Conservation (phyloP, 805 yeast species). For the Candida khao-thaluensis region DNA sequence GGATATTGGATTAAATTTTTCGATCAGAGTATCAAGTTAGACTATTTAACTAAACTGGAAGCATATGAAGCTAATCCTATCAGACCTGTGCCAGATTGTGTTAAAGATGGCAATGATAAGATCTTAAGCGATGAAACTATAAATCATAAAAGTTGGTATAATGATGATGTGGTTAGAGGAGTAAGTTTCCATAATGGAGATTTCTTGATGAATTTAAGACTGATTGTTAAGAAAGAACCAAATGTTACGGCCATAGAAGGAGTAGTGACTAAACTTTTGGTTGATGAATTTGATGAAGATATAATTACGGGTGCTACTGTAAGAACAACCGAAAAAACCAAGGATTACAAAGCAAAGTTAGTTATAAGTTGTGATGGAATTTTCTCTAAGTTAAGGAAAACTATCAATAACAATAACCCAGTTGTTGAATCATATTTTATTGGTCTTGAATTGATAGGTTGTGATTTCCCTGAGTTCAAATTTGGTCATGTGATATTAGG, state of each 20-base stretch:
- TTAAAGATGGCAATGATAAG: constrained; percentile 58
- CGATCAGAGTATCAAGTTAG: constrained; percentile 55
- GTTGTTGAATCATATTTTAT: constrained; percentile 78
- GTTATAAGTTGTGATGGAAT: constrained; percentile 91
- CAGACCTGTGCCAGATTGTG: constrained; percentile 54
- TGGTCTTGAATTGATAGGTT: constrained; percentile 74
- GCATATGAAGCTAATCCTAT: constrained; percentile 43
- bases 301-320: constrained; percentile 78
- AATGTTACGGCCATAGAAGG: constrained; percentile 83
- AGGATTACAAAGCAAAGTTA: constrained; percentile 54
- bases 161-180: constrained; percentile 60
- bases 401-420: constrained; percentile 62
- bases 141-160: constrained; percentile 53
- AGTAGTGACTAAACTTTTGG: constrained; percentile 66
- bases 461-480: constrained; percentile 67
- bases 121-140: constrained; percentile 48
- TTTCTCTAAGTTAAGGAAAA: constrained; percentile 86
- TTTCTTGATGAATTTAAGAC: constrained; percentile 74
- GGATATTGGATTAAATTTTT: constrained; percentile 81
- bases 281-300: constrained; percentile 45
- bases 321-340: constrained; percentile 42
- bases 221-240: constrained; percentile 62
- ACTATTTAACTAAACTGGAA: constrained; percentile 64
- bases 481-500: constrained; percentile 93
- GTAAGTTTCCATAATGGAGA: constrained; percentile 92